phyloP scores from a whole-genome alignment of 225 moss, liverwort and hornwort genomes.

The Sphagnum contortum region DNA sequence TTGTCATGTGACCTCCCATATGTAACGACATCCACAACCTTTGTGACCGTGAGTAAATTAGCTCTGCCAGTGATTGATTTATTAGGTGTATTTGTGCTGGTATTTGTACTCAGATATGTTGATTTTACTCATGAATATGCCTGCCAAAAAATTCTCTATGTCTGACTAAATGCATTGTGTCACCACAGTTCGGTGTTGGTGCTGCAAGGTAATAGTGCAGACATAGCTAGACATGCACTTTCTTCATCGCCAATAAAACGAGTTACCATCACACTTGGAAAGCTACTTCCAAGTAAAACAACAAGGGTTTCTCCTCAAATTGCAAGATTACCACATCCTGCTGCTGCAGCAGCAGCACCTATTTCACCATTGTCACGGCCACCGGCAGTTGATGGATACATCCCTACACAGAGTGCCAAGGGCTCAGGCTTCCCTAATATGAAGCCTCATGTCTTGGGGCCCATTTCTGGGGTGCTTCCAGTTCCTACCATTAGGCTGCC shows the following conservation, averaged over 20 bases:
- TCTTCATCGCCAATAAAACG: conserved; percentile 28
- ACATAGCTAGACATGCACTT: conserved; percentile 40
- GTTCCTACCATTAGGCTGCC: conserved; percentile 45
- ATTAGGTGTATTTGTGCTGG: too few relatives aligned
- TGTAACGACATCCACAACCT: too few relatives aligned
- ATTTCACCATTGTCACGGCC: conserved; percentile 1
- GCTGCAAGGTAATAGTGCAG: conserved; percentile 45
- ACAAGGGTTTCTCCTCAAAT: conserved; percentile 4
- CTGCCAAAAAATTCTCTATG: too few relatives aligned
- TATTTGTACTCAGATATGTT: too few relatives aligned
- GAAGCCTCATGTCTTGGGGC: conserved; percentile 32
- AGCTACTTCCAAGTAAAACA: conserved; percentile 18
- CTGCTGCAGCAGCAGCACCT: neutral
- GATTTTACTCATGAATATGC: too few relatives aligned
- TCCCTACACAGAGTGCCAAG: neutral
- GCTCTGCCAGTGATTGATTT: too few relatives aligned
- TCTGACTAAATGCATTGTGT: too few relatives aligned
- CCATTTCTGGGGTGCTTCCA: conserved; percentile 41
- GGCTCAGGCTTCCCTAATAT: conserved; percentile 7
- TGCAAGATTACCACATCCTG: conserved; percentile 3
- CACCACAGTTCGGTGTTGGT: conserved; percentile 39
- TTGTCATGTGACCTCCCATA: too few relatives aligned
- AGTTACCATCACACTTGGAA: conserved; percentile 43
- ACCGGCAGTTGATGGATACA: neutral
- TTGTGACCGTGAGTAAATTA: too few relatives aligned